phyloP scores from a whole-genome alignment of 1,284 basidiomycete species.

The Amylostereum areolatum region DNA sequence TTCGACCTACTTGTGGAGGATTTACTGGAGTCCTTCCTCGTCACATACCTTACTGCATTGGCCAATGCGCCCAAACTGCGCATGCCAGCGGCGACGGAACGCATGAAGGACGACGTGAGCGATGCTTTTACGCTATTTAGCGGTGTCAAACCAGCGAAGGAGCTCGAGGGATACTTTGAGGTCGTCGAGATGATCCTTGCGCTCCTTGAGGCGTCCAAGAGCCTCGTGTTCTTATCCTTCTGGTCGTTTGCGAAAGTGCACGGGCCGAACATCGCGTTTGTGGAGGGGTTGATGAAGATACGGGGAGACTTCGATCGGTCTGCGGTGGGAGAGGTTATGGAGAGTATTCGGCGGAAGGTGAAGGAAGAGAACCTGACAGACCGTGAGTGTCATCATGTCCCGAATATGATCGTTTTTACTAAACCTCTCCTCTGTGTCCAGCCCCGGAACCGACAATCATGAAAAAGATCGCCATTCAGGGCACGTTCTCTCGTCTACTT shows the following conservation, averaged over 20 bases:
- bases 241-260: constrained; percentile 96
- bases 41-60: constrained; percentile 86
- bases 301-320: constrained; percentile 89
- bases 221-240: constrained; percentile 92
- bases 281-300: constrained; percentile 86
- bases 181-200: constrained; percentile 83
- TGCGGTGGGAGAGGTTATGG: constrained; percentile 89
- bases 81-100: constrained; percentile 80
- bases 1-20: constrained; percentile 93
- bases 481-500: constrained; percentile 67
- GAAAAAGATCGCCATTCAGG: constrained; percentile 78
- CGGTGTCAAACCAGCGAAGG: constrained; percentile 72
- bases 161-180: constrained; percentile 81
- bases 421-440: constrained; percentile 20
- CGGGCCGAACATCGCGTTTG: constrained; percentile 89
- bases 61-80: constrained; percentile 82
- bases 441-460: constrained; percentile 78
- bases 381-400: constrained; percentile 50
- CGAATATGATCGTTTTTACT: too few species aligned
- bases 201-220: constrained; percentile 85
- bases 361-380: constrained; percentile 81
- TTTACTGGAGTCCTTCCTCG: constrained; percentile 87
- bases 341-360: constrained; percentile 87
- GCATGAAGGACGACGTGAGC: constrained; percentile 79
- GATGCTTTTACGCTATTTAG: constrained; percentile 80